Base-by-base conservation (phyloP, 1,139 yeast genomes). In the Zhuliangozyma parablackwelliae region DNA sequence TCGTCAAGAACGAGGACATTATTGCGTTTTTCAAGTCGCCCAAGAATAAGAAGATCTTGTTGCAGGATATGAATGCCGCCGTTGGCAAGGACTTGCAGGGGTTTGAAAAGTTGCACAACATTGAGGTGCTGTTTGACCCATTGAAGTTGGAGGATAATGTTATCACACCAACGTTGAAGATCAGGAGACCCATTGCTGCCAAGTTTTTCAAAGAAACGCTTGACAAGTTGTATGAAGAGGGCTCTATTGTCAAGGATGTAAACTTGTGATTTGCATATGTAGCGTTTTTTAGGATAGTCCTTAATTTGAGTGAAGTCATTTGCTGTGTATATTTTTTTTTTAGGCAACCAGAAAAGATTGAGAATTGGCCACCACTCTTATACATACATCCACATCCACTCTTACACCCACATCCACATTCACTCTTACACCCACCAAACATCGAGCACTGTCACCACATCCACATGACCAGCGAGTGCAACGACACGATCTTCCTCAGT, bases 121-220 rank as follows among this genome's bases (percentile, higher is more conserved):
- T 80, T 21, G 57, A 59, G 29, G 64, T 82, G 35, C 79, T 67
- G 28, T 54, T 82, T 35, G 92, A 84, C 46, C 90, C 92, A 2
- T 72, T 85, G 54, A 78, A 72, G 26, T 57, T 77, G 26, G 83
- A 75, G 34, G 76, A 78, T 43, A 81, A 80, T 37, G 75, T 79
- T 10, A 60, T 84, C 31, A 84, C 95, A 3, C 92, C 94, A 31
- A 84, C 95, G 2, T 60, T 83, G 53, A 84, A 85, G 62, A 71
- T 83, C 45, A 82, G 80, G 61, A 68, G 95, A 49, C 72, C 75
- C 7, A 62, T 69, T 32, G 85, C 87, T 10, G 61, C 70, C 29
- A 72, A 71, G 48, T 63, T 62, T 46, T 84, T 78, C 56, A 63
- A 61, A 38, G 48, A 56, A 2, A 63, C 61, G 10, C 60, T 82